A percentile compares a stretch with the other conserved stretches of the same genome.
Conservation (phyloP, 2,329 filamentous ascomycete genomes). For the Beauveria sp. region DNA sequence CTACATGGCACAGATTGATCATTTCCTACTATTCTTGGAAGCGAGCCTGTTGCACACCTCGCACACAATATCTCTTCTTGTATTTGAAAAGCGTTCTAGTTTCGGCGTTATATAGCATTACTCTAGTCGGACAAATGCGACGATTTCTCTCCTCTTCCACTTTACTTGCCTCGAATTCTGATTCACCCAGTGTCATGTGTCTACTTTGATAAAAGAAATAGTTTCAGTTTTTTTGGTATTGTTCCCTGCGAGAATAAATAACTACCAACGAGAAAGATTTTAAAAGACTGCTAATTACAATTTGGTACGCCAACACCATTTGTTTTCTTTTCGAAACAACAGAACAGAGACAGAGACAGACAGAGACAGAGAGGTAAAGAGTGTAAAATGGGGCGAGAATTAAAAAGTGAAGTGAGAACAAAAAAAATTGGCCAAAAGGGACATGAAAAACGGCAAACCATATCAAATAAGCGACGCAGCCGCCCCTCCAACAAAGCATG, state of each 20-base stretch:
- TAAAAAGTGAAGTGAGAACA: neutral
- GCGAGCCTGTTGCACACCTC: too few species aligned
- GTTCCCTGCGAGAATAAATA: slow-evolving; percentile 3
- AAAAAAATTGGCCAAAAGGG: slow-evolving; percentile 4
- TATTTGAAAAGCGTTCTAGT: too few species aligned
- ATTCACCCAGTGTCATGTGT: neutral
- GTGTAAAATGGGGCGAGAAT: slow-evolving; percentile 1
- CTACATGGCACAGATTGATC: too few species aligned
- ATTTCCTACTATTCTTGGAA: too few species aligned
- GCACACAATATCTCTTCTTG: too few species aligned
- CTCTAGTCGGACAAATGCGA: neutral
- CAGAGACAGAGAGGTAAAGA: slow-evolving; percentile 1
- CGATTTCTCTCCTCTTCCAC: neutral
- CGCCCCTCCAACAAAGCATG: neutral
- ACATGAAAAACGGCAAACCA: neutral
- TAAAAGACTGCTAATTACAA: slow-evolving; percentile 5
- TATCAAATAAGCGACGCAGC: neutral
- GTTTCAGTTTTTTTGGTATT: neutral
- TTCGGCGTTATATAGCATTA: neutral
- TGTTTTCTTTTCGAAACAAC: neutral
- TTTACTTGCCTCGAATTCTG: too few species aligned
- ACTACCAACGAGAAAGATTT: slow-evolving; percentile 11
- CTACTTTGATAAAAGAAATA: neutral
- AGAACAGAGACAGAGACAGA: neutral
- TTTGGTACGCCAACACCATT: slow-evolving; percentile 8